Evolutionary conservation across 2,329 filamentous ascomycete species (phyloP).

Genomic region (Diaporthe sp.): DNA sequence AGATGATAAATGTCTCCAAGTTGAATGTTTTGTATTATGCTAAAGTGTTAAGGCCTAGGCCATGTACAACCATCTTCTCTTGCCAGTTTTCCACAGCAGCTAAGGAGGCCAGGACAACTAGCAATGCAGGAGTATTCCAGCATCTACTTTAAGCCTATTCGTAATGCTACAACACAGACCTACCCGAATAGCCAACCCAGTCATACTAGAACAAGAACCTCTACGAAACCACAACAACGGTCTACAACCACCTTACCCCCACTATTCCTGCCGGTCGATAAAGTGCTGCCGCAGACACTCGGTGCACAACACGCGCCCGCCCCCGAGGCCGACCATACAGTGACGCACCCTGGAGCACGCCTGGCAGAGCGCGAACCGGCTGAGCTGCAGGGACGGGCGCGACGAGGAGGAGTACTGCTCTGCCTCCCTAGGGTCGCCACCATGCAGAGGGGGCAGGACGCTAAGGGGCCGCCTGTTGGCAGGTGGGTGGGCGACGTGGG

Average conservation of each 20-base stretch:
- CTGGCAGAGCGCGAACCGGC: background rate
- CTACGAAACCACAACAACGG: background rate
- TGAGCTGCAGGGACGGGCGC: background rate
- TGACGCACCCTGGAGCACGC: conserved; percentile 1
- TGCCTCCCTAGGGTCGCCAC: background rate
- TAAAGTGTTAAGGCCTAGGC: background rate
- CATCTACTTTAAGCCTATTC: background rate
- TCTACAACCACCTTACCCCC: no score
- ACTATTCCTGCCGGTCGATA: background rate
- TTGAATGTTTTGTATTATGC: background rate
- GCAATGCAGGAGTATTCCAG: background rate
- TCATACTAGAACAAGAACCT: no score
- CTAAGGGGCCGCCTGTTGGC: background rate
- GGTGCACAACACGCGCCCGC: background rate
- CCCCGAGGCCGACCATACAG: background rate
- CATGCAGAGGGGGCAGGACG: background rate
- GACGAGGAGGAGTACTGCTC: background rate
- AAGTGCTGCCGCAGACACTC: conserved; percentile 14
- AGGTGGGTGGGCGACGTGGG: background rate
- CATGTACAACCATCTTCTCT: background rate
- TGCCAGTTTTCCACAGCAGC: background rate
- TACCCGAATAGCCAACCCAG: background rate
- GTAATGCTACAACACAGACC: background rate
- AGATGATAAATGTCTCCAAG: background rate
- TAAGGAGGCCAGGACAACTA: no score